Base-by-base conservation (phyloP, 768 basidiomycete genomes). In the Hirschioporus abietinus region DNA sequence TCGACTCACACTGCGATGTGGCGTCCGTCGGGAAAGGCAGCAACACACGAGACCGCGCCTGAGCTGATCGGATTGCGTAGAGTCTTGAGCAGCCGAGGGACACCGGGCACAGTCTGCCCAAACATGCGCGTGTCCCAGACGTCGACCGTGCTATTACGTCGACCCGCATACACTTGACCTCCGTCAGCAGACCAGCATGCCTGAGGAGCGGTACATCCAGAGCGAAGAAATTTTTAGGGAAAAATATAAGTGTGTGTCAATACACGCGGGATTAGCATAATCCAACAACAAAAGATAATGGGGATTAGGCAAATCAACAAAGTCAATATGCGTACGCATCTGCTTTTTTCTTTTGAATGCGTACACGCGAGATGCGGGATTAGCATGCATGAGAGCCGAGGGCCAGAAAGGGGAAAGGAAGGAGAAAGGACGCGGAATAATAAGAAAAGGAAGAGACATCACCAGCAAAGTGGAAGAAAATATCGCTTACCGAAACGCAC, bases 101-200 rank as follows among this genome's bases (percentile, higher is more conserved):
- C 87, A 65, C 82, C 83, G 60, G 85, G 84, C 0, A 87, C 86
- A 65, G 86, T 81, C 27, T 81, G 79, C 8, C 93, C 94, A 15
- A 91, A 78, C 67, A 87, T 81, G n/a, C 96, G 89, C 9, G 96
- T 88, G 74, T 99, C 97, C 92, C 93, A 99, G 18, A 97, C 86
- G 72, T 97, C 94, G 63, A 99, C 86, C 0, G 91, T 89, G 25
- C 93, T 93, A 70, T 96, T 95, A 63, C 96, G 83, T 70, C 96
- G 83, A 9, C 96, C 96, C 15, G 92, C 95, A 74, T 93, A 93
- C 60, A 99, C 88, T 68, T 96, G 91, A 4, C 83, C 83, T 18
- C 96, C 96, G 69, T 94, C 88, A 1, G 88, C 84, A 6, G 94
- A 95, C 95, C 96, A 99, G 75, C 92, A 95, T 18, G 96, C 95